These are phyloP conservation scores for Bacterosira constricta DNA, from an alignment of 108 stramenopile genomes.

Conservation along the genomic window DNA sequence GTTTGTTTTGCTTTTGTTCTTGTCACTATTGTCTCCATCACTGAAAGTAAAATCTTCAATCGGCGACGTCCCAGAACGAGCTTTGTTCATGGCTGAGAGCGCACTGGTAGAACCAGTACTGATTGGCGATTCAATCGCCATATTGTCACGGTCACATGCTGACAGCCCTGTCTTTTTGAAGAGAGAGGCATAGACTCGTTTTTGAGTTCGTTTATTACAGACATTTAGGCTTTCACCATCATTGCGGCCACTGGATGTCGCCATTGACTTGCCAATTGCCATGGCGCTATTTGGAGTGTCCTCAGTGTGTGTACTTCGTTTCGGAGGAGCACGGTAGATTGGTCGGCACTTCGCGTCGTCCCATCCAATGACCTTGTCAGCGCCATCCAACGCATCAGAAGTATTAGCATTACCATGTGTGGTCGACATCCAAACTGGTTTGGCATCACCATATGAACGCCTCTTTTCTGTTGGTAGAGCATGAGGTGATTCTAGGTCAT, in stretches of 20 bases:
- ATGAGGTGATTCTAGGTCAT: not conserved
- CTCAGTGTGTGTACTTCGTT: not conserved
- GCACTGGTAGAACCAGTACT: not conserved
- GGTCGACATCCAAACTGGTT: conserved; percentile 30
- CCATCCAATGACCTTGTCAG: conserved; percentile 15
- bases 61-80: not conserved
- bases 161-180: conserved; percentile 19
- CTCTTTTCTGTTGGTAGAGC: conserved; percentile 2
- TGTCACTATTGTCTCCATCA: not conserved
- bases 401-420: not conserved
- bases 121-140: conserved; percentile 18
- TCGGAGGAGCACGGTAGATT: conserved; percentile 12
- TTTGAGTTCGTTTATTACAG: conserved; percentile 6
- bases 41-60: too few species aligned
- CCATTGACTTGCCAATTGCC: not conserved
- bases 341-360: conserved; percentile 28
- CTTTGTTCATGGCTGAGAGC: too few species aligned
- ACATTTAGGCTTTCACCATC: not conserved
- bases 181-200: conserved; percentile 19
- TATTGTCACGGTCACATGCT: conserved; percentile 9
- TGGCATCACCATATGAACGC: conserved; percentile 32
- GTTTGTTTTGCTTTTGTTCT: too few species aligned
- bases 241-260: not conserved
- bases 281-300: not conserved
- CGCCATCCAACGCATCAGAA: not conserved